These are phyloP conservation scores for Coccomyxa sp. DNA, from an alignment of 139 green algal genomes.

Conservation along the genomic window DNA sequence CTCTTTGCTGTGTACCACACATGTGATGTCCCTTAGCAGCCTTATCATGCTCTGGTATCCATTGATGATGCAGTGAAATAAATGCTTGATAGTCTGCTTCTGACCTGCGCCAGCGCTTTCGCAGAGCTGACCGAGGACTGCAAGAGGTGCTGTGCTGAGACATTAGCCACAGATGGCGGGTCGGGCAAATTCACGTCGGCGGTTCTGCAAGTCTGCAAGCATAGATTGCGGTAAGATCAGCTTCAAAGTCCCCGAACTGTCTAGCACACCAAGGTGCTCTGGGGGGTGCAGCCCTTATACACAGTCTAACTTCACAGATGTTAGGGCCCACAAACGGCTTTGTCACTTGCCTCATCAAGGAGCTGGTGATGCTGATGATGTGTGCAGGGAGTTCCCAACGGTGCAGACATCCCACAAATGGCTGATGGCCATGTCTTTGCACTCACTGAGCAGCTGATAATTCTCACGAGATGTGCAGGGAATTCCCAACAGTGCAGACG, in stretches of 20 bases:
- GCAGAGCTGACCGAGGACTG: slow-evolving; percentile 15
- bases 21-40: not conserved
- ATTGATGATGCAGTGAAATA: not conserved
- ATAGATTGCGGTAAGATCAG: slow-evolving; percentile 9
- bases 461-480: slow-evolving; percentile 2
- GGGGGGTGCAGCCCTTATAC: not conserved
- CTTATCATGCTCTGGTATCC: not conserved
- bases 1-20: not conserved
- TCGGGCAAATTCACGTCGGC: not conserved
- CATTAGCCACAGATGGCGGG: not conserved
- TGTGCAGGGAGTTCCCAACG: not conserved
- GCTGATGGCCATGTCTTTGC: not conserved
- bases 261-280: not conserved
- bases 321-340: not conserved
- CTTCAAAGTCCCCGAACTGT: not conserved
- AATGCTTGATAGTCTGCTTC: not conserved
- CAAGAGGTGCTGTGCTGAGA: slow-evolving; percentile 4
- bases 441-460: not conserved
- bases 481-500: slow-evolving; percentile 12
- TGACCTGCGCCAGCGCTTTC: not conserved
- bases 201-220: slow-evolving; percentile 15
- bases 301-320: not conserved
- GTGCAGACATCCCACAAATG: not conserved
- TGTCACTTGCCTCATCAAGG: not conserved
- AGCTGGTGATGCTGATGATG: not conserved